Evolutionary conservation across 2,329 filamentous ascomycete genomes (phyloP), one percentile per base, ranked within the genome.

Genomic region (Lithohypha guttulata): DNA sequence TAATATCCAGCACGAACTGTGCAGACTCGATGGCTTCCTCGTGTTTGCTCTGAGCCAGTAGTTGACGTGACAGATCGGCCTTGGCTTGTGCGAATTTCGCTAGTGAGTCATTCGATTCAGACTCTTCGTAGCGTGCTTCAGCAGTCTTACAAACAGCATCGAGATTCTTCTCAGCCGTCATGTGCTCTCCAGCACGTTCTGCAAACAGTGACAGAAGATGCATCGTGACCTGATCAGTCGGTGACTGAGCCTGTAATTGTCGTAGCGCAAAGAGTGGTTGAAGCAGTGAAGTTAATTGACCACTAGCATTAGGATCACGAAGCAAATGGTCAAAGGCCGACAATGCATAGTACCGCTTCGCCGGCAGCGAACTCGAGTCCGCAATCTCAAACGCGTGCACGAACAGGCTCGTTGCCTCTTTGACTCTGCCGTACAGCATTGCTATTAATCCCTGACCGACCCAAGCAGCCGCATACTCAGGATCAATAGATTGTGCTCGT

Each of bases 351-450:
- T 89, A 83, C 20, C 79, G 75, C 55, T 86, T 83, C 0, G 80
- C 77, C 3, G 85, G 66, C 2, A 79, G 58, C 0, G 81, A 79
- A 0, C 82, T 81, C 0, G 84, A 80, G 44, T 85, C 83, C 0
- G 85, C 79, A 34, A 98, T 89, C 47, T 93, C 87, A 65, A 94
- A 91, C 1, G 91, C 89, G 56, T 98, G 91, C 1, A 84, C 87
- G 55, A 95, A 94, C 7, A 96, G 73, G 8, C 79, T 78, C 15
- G 84, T 72, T 1, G 89, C 87, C 60, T 95, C 86, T 44, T 74
- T 77, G 0, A 64, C 51, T 45, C 93, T 80, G 1, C 84, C 86
- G 34, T 75, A 73, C 19, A 89, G 64, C 11, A 87, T 68, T 3
- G 91, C 86, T 37, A 96, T 71, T 18, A 94, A 71, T 1, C 84